Evolutionary conservation across 345 rosid species (phyloP).

Genomic region (Syzygium oleosum): DNA sequence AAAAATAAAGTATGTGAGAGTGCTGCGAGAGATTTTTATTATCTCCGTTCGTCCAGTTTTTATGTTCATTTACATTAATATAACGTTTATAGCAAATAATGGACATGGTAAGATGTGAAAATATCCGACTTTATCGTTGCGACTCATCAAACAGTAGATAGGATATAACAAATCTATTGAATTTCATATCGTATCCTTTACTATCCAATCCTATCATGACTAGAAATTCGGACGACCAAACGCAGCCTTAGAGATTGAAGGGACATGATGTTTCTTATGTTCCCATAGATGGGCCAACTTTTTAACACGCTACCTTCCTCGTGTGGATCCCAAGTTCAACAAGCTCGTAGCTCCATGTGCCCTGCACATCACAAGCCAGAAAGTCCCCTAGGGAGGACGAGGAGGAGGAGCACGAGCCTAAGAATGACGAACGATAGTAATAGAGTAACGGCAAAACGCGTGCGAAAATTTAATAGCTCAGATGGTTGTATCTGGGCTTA

Average conservation of each 20-base stretch:
- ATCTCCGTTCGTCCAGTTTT: too few relatives aligned
- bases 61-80: too few relatives aligned
- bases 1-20: too few relatives aligned
- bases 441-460: neutral
- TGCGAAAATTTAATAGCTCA: neutral
- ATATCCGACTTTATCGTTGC: too few relatives aligned
- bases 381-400: neutral
- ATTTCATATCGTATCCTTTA: too few relatives aligned
- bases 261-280: neutral
- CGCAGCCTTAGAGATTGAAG: fast-evolving
- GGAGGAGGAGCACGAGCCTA: neutral
- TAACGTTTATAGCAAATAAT: too few relatives aligned
- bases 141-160: too few relatives aligned
- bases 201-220: too few relatives aligned
- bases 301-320: neutral
- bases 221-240: too few relatives aligned
- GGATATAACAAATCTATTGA: too few relatives aligned
- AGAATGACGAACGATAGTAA: neutral
- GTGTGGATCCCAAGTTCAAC: neutral
- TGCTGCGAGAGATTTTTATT: too few relatives aligned
- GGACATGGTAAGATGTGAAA: too few relatives aligned
- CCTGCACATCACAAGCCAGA: neutral
- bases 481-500: neutral
- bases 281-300: neutral
- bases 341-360: neutral